Conservation (phyloP, 306 rosid genomes). For the Malus orientalis region DNA sequence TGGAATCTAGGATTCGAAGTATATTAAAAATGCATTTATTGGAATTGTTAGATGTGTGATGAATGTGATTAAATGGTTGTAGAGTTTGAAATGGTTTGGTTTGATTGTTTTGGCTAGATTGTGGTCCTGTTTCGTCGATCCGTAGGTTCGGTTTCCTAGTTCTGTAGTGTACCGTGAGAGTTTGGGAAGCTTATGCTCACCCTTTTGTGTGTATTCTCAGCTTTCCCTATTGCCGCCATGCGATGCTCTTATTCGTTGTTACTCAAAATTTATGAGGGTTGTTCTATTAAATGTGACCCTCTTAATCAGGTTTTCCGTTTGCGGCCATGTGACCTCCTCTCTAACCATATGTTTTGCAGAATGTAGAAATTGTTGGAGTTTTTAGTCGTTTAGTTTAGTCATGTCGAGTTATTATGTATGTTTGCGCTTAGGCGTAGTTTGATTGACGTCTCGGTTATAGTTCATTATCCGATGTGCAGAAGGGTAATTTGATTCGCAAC, state of each 20-base stretch:
- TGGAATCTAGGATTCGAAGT: not conserved
- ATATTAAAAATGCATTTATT: not conserved
- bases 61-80: not conserved
- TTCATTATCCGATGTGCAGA: not conserved
- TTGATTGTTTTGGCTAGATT: not conserved
- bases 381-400: not conserved
- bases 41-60: not conserved
- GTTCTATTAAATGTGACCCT: not conserved
- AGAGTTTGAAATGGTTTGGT: not conserved
- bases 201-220: not conserved
- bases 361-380: not conserved
- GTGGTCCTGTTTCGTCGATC: not conserved
- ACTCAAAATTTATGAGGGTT: not conserved
- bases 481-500: not conserved
- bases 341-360: not conserved
- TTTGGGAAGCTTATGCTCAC: slow-evolving; percentile 12
- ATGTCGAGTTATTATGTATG: not conserved
- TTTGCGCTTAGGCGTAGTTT: not conserved
- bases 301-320: not conserved
- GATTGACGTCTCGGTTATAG: not conserved
- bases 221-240: not conserved
- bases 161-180: not conserved
- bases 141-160: not conserved
- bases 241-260: not conserved
- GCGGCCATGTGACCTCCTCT: not conserved